phyloP scores from a whole-genome alignment of 306 rosid genomes.

The Cicer cuneatum region DNA sequence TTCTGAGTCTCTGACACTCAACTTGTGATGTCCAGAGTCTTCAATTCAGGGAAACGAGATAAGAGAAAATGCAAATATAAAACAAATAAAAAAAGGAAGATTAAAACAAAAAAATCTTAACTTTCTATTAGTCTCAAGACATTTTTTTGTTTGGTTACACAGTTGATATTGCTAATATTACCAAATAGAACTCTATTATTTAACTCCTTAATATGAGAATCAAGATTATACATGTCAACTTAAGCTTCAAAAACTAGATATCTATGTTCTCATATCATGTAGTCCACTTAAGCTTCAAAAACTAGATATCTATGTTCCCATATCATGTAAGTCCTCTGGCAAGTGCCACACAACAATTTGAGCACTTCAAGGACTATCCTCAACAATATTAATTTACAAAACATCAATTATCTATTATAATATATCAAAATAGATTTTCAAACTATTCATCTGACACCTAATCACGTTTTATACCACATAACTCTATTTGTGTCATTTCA shows the following conservation, averaged over 20 bases:
- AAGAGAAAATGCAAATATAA: neutral
- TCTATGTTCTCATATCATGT: neutral
- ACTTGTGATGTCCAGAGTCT: neutral
- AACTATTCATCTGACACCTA: too few relatives aligned
- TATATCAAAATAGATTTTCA: too few relatives aligned
- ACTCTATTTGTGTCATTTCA: too few relatives aligned
- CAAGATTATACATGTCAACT: conserved; percentile 12
- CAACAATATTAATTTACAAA: conserved; percentile 8
- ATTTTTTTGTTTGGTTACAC: neutral
- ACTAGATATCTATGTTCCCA: conserved; percentile 17
- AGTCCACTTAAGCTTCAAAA: neutral
- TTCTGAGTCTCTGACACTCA: neutral
- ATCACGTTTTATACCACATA: too few relatives aligned
- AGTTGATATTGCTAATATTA: conserved; percentile 22
- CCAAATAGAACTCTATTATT: neutral
- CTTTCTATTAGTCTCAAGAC: neutral
- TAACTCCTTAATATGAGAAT: neutral
- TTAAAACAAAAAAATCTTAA: neutral
- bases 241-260: conserved; percentile 9
- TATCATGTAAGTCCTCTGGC: too few relatives aligned
- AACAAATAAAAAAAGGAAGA: neutral
- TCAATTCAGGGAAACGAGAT: neutral
- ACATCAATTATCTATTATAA: too few relatives aligned
- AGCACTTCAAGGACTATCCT: conserved; percentile 6
- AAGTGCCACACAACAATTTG: neutral